Evolutionary conservation across 805 yeast species (phyloP).

Genomic region (Wickerhamiella slavikovae): DNA sequence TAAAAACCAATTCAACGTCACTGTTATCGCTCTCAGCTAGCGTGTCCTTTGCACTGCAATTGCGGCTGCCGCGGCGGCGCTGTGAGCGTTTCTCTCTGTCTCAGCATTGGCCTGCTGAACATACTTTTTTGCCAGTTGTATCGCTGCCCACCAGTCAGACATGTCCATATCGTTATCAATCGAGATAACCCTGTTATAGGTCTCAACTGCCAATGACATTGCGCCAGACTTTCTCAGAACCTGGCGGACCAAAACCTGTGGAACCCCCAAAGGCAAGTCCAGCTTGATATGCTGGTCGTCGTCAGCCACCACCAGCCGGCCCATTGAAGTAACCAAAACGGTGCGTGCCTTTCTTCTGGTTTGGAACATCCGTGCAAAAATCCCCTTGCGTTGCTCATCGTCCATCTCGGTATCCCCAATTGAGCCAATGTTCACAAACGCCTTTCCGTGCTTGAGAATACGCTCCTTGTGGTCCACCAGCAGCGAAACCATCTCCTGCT

Average conservation of each 20-base stretch:
- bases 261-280: constrained; percentile 17
- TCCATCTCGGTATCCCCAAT: constrained; percentile 6
- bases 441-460: constrained; percentile 25
- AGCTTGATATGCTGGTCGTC: constrained; percentile 15
- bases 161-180: constrained; percentile 17
- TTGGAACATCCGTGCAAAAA: constrained; percentile 15
- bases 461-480: constrained; percentile 27
- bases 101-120: constrained; percentile 13
- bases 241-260: constrained; percentile 15
- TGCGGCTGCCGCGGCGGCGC: constrained; percentile 19
- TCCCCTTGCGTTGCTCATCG: constrained; percentile 10
- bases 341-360: constrained; percentile 12
- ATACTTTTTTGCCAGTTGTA: constrained; percentile 14
- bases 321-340: constrained; percentile 18
- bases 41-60: too few relatives aligned
- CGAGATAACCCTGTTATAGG: constrained; percentile 16
- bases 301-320: constrained; percentile 16
- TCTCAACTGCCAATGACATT: constrained; percentile 14
- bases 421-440: constrained; percentile 12
- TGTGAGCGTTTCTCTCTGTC: constrained; percentile 14
- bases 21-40: too few relatives aligned
- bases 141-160: constrained; percentile 16
- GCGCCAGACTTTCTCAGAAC: constrained; percentile 8
- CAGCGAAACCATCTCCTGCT: constrained; percentile 27
- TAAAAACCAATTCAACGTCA: too few relatives aligned